phyloP scores from a whole-genome alignment of 768 basidiomycete genomes.

The Amanita subjunquillea region DNA sequence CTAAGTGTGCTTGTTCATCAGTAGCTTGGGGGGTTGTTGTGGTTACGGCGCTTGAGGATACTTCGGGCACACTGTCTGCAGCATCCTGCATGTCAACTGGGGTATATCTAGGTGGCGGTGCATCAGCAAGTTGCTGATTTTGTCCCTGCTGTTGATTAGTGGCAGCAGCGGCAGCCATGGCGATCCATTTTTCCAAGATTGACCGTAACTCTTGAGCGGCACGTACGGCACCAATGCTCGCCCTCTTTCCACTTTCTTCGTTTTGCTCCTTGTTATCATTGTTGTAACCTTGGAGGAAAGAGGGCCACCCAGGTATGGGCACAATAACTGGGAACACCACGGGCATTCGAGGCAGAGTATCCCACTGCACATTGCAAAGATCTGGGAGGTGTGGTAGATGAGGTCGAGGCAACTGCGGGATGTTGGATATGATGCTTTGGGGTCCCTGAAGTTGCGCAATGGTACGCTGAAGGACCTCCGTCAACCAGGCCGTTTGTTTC shows the following conservation, averaged over 20 bases:
- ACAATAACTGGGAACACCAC: conserved; percentile 76
- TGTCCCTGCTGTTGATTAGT: conserved; percentile 14
- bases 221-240: conserved; percentile 32
- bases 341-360: conserved; percentile 53
- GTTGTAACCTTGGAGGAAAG: conserved; percentile 31
- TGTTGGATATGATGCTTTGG: conserved; percentile 37
- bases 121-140: conserved; percentile 32
- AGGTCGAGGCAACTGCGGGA: conserved; percentile 43
- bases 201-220: conserved; percentile 56
- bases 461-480: conserved; percentile 70
- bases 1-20: conserved; percentile 7
- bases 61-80: conserved; percentile 8
- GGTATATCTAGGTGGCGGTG: conserved; percentile 67
- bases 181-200: conserved; percentile 72
- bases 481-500: conserved; percentile 43
- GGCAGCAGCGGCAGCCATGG: conserved; percentile 39
- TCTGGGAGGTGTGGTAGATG: conserved; percentile 58
- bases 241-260: conserved; percentile 20
- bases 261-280: conserved; percentile 17
- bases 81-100: conserved; percentile 25
- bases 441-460: conserved; percentile 52
- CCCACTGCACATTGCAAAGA: conserved; percentile 56
- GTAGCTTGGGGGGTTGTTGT: conserved; percentile 8
- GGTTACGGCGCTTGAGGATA: conserved; percentile 7
- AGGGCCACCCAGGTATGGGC: conserved; percentile 55